phyloP scores from a whole-genome alignment of 768 basidiomycete species.

The Dentipellis fragilis region DNA sequence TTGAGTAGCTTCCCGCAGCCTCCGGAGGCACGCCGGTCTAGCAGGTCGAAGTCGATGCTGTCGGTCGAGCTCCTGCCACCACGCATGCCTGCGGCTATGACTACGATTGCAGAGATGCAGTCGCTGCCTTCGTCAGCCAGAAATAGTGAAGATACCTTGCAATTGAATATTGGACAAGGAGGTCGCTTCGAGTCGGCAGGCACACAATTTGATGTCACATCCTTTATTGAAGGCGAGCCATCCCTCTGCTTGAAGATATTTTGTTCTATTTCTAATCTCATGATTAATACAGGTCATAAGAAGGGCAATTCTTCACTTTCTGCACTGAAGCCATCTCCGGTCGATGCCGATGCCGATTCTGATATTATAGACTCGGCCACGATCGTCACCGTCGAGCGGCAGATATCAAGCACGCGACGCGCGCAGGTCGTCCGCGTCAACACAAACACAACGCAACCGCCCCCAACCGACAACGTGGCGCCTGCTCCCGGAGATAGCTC shows the following conservation, averaged over 20 bases:
- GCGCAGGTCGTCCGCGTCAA: conserved; percentile 1
- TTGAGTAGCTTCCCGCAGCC: conserved; percentile 63
- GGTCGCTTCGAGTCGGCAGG: conserved; percentile 31
- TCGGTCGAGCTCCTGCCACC: conserved; percentile 12
- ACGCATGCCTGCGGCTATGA: conserved; percentile 16
- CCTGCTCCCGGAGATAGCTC: too few relatives aligned
- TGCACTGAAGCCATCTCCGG: background rate
- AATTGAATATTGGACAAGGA: too few relatives aligned
- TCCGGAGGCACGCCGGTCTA: conserved; percentile 33
- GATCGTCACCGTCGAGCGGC: conserved; percentile 10
- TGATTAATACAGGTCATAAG: background rate
- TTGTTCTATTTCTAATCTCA: background rate
- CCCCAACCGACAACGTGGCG: background rate
- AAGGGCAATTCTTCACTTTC: background rate
- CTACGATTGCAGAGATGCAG: conserved; percentile 8
- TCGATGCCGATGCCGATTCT: conserved; percentile 2
- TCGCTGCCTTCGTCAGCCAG: conserved; percentile 12
- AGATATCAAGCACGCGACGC: conserved; percentile 1
- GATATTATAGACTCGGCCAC: background rate
- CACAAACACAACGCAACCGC: background rate
- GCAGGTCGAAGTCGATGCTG: conserved; percentile 24
- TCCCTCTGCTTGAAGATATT: background rate
- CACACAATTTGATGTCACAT: conserved; percentile 63
- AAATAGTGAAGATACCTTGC: background rate
- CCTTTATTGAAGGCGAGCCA: conserved; percentile 49